Evolutionary conservation across 306 rosid genomes (phyloP).

Genomic region (Quercus robur): DNA sequence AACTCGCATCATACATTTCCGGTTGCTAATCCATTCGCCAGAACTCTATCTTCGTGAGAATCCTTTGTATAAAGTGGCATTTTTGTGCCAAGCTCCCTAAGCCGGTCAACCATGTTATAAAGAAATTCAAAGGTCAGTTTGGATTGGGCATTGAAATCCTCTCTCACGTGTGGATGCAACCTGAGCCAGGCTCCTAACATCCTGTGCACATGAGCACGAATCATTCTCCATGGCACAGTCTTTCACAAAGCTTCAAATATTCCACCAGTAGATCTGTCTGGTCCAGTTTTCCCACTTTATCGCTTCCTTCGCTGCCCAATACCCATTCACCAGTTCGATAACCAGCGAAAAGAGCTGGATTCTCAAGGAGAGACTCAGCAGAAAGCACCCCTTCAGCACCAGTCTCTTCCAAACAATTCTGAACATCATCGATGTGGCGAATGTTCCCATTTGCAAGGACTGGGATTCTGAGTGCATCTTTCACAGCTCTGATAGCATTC

Average conservation of each 20-base stretch:
- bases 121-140: conserved; percentile 83
- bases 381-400: conserved; percentile 60
- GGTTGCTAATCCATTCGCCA: conserved; percentile 9
- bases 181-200: conserved; percentile 94
- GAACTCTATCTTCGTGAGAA: conserved; percentile 7
- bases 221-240: conserved; percentile 91
- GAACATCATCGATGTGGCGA: conserved; percentile 54
- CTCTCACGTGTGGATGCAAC: conserved; percentile 86
- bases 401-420: conserved; percentile 38
- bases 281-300: conserved; percentile 54
- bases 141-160: conserved; percentile 73
- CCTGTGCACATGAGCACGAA: conserved; percentile 88
- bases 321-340: conserved; percentile 70
- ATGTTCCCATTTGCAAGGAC: conserved; percentile 59
- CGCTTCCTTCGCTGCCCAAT: conserved; percentile 30
- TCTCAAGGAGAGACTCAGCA: conserved; percentile 83
- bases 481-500: conserved; percentile 81
- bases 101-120: conserved; percentile 61
- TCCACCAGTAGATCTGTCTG: conserved; percentile 78
- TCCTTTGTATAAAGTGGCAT: conserved; percentile 67
- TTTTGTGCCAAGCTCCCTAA: conserved; percentile 67
- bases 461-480: conserved; percentile 66
- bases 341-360: conserved; percentile 93
- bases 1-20: conserved; percentile 13
- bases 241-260: conserved; percentile 84